These are phyloP conservation scores for Solanum habrochaites DNA, from an alignment of 257 asterid genomes.

Conservation along the genomic window DNA sequence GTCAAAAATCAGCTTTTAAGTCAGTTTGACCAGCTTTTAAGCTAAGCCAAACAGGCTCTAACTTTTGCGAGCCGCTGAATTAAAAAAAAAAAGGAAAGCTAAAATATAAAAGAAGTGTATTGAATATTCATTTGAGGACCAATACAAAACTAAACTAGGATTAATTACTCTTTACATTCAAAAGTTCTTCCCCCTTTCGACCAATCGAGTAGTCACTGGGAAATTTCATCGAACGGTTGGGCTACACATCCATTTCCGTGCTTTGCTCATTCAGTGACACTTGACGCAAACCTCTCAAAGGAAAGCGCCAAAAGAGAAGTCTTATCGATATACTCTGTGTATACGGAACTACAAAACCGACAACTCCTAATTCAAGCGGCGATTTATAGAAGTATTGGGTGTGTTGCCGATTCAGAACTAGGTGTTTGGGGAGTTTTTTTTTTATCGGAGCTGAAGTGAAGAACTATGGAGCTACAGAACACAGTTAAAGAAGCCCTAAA, in stretches of 20 bases:
- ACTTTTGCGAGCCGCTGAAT: background rate
- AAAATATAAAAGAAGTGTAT: background rate
- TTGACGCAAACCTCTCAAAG: background rate
- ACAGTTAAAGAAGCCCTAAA: slow-evolving; percentile 98
- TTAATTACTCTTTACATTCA: background rate
- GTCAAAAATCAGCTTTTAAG: no score
- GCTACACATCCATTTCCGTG: background rate
- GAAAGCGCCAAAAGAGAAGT: background rate
- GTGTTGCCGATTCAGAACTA: slow-evolving; percentile 1
- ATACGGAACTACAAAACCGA: background rate
- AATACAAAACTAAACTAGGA: background rate
- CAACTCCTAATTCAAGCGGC: background rate
- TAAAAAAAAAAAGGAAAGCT: background rate
- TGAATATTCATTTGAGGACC: background rate
- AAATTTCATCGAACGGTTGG: background rate
- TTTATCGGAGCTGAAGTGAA: background rate
- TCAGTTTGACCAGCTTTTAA: no score
- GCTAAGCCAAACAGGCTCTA: no score
- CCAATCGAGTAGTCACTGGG: background rate
- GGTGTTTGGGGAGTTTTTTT: background rate
- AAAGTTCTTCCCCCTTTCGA: background rate
- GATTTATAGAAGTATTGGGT: background rate
- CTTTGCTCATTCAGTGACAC: background rate
- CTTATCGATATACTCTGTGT: background rate
- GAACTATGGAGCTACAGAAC: slow-evolving; percentile 82